Conservation (phyloP, 352 stramenopile species). For the Hyaloperonospora arabidopsidis region DNA sequence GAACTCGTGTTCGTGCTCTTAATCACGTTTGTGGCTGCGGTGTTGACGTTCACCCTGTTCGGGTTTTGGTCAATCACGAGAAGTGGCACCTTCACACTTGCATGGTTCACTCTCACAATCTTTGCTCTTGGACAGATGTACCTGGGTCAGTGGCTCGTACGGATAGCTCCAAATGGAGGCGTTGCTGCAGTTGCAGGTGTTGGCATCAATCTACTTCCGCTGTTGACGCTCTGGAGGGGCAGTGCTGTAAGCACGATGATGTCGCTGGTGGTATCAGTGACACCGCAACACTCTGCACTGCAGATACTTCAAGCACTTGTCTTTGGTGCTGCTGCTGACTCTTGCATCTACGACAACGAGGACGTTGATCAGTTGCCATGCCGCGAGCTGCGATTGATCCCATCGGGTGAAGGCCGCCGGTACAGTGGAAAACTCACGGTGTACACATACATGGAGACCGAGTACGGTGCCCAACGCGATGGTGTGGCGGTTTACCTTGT, state of each 20-base stretch:
- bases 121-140: conserved; percentile 22
- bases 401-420: conserved; percentile 4
- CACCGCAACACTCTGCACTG: conserved; percentile 18
- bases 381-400: conserved; percentile 17
- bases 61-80: conserved; percentile 17
- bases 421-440: conserved; percentile 16
- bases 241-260: conserved; percentile 9
- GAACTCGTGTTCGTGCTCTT: conserved; percentile 12
- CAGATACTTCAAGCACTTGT: conserved; percentile 20
- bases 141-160: conserved; percentile 23
- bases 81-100: conserved; percentile 17
- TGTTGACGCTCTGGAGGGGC: conserved; percentile 14
- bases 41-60: conserved; percentile 14
- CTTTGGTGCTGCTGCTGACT: conserved; percentile 15
- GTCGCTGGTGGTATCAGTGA: conserved; percentile 17
- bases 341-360: conserved; percentile 8
- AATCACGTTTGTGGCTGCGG: conserved; percentile 13
- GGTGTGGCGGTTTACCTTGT: conserved; percentile 13
- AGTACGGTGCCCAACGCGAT: conserved; percentile 13
- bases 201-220: conserved; percentile 23
- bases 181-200: conserved; percentile 9
- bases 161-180: conserved; percentile 4
- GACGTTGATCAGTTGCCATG: conserved; percentile 10
- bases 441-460: conserved; percentile 19
- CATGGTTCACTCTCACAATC: conserved; percentile 19